These are phyloP conservation scores for Microsporum canis DNA, from an alignment of 2,329 filamentous ascomycete species.

Conservation along the genomic window DNA sequence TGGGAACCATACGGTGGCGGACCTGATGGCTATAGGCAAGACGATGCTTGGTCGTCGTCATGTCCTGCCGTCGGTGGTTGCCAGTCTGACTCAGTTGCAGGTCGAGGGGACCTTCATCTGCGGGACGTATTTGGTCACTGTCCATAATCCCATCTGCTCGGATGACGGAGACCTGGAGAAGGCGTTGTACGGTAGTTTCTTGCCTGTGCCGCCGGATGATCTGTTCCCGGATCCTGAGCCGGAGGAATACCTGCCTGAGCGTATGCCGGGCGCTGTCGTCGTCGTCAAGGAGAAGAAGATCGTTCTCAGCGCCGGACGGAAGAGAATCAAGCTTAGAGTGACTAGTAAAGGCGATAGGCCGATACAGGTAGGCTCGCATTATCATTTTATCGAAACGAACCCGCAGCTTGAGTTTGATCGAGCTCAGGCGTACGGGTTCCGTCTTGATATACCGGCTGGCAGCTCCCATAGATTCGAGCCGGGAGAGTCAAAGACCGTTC, in stretches of 20 bases:
- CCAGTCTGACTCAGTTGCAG: slow-evolving; percentile 71
- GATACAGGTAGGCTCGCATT: slow-evolving; percentile 87
- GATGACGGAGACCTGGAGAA: slow-evolving; percentile 79
- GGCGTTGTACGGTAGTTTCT: slow-evolving; percentile 81
- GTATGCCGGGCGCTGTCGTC: slow-evolving; percentile 69
- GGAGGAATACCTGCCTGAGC: slow-evolving; percentile 54
- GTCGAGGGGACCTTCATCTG: slow-evolving; percentile 87
- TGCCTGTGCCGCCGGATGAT: slow-evolving; percentile 61
- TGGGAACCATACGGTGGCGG: slow-evolving; percentile 82
- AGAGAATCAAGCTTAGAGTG: slow-evolving; percentile 62
- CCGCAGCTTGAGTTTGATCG: slow-evolving; percentile 83
- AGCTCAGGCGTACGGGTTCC: slow-evolving; percentile 65
- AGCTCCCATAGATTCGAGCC: slow-evolving; percentile 91
- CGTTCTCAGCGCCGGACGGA: slow-evolving; percentile 60
- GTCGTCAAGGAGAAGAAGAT: slow-evolving; percentile 57
- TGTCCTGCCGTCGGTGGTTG: slow-evolving; percentile 70
- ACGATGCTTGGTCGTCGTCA: slow-evolving; percentile 90
- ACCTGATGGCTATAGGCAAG: slow-evolving; percentile 83
- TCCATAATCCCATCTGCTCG: slow-evolving; percentile 76
- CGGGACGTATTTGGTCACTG: slow-evolving; percentile 87
- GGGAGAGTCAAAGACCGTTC: slow-evolving; percentile 82
- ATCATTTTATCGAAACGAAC: slow-evolving; percentile 94
- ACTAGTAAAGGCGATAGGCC: slow-evolving; percentile 81
- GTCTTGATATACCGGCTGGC: slow-evolving; percentile 80
- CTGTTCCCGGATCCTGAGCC: slow-evolving; percentile 56